Evolutionary conservation across 2,329 filamentous ascomycete genomes (phyloP), one percentile per base, ranked within the genome.

Genomic region (Apiospora marii): DNA sequence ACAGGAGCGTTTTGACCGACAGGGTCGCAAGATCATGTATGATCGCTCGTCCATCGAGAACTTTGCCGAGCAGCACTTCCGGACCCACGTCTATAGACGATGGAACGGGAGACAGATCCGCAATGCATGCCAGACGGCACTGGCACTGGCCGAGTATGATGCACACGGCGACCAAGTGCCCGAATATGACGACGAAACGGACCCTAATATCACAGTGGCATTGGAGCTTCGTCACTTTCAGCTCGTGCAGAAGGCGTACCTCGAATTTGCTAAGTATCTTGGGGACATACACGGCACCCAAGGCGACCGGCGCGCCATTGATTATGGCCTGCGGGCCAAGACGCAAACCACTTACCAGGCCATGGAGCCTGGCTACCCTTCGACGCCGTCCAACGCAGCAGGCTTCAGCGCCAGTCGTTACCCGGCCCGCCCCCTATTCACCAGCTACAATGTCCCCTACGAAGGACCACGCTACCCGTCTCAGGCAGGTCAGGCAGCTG

Each of bases 61-160:
- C 16, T 61, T 61, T 8, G 53, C 53, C 27, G 27, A 61, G 27
- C 27, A 34, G 14, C 53, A 61, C 19, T 61, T 7, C 27, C 53
- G 53, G 0, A 30, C 22, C 1, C 19, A 61, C 16, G 5, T 3
- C 7, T 37, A 4, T 19, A 61, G 19, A 30, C 53, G 24, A 1
- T 83, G 82, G 81, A 83, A 83, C 67, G 82, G 82, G 10, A 78
- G 82, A 16, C 82, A 83, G 71, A 83, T 83, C 64, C 80, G 82
- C 58, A 83, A 79, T 24, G 81, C 81, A 2, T 82, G 83, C 76
- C 81, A 82, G 73, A 82, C 53, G 16, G 53, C 53, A 3, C 19
- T 61, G 19, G 53, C 53, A 77, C 19, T 61, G 7, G 53, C 53
- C 30, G 53, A 61, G 16, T 61, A 37, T 16, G 53, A 61, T 6